Evolutionary conservation across 441 rosid species (phyloP).

Genomic region (Erodium trifolium): DNA sequence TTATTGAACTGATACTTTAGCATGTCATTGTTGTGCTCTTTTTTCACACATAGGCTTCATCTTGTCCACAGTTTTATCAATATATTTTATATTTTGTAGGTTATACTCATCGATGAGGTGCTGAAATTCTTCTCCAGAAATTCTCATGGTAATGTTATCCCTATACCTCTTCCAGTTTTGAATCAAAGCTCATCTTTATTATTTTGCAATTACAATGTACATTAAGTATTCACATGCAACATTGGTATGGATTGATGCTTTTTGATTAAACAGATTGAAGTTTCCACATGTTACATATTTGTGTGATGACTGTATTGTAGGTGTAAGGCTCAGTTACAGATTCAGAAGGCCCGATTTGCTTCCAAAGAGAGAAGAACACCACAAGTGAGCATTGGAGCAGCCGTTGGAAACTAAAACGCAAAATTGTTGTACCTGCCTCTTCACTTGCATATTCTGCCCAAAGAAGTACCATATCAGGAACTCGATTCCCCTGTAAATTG

Average conservation of each 20-base stretch:
- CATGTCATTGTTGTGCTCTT: background rate
- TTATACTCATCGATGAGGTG: slow-evolving; percentile 83
- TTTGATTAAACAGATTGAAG: background rate
- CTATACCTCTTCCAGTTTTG: background rate
- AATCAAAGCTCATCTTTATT: background rate
- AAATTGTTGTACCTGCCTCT: background rate
- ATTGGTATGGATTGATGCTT: background rate
- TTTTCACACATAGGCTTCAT: background rate
- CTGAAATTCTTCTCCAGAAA: slow-evolving; percentile 90
- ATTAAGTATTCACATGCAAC: background rate
- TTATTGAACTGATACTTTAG: background rate
- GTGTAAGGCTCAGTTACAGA: slow-evolving; percentile 63
- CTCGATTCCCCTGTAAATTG: background rate
- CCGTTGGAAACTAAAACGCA: background rate
- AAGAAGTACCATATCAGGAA: background rate
- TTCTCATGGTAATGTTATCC: slow-evolving; percentile 36
- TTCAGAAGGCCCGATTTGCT: slow-evolving; percentile 67
- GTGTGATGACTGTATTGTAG: slow-evolving; percentile 26
- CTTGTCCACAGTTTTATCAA: background rate
- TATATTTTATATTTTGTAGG: slow-evolving; percentile 38
- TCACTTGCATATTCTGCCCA: background rate
- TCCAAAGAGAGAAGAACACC: slow-evolving; percentile 71
- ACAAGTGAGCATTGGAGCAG: slow-evolving; percentile 35
- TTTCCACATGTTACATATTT: background rate
- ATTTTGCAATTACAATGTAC: background rate